Percentiles rank a stretch among this genome's conserved stretches.
These are phyloP conservation scores for Barbatosphaeria neglecta DNA, from an alignment of 495 filamentous ascomycete genomes.

Conservation along the genomic window DNA sequence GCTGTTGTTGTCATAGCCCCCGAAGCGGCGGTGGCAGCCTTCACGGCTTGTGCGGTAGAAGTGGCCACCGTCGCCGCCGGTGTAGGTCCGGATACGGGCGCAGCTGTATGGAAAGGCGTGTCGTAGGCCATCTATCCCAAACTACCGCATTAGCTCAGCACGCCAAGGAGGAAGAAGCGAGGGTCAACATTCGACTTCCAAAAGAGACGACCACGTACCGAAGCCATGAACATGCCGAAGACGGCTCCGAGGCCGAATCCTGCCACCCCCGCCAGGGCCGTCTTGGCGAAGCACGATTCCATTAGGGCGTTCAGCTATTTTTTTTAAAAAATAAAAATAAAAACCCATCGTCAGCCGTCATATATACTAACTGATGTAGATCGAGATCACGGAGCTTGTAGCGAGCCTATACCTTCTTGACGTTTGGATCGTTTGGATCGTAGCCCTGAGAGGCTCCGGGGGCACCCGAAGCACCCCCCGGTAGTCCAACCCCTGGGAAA, in stretches of 20 bases:
- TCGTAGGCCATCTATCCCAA: conserved; percentile 23
- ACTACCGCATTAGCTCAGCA: not conserved
- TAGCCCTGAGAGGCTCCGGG: conserved; percentile 6
- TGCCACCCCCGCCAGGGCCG: conserved; percentile 69
- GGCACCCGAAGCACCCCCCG: conserved; percentile 2
- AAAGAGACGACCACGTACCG: conserved; percentile 39
- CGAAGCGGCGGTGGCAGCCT: not conserved
- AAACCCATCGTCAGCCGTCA: no score
- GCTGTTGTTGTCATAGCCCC: not conserved
- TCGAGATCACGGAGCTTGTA: no score
- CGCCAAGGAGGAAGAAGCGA: not conserved
- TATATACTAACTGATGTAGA: no score
- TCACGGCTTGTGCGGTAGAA: not conserved
- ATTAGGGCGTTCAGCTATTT: conserved; percentile 73
- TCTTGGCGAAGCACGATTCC: conserved; percentile 83
- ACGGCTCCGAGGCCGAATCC: conserved; percentile 83
- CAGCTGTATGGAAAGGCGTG: conserved; percentile 16
- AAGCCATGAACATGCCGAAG: conserved; percentile 95
- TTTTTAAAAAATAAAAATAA: no score
- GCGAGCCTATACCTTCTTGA: conserved; percentile 27
- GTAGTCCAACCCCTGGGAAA: conserved; percentile 10
- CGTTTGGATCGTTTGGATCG: conserved; percentile 29
- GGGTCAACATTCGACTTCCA: not conserved
- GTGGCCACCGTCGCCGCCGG: not conserved
- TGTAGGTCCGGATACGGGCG: conserved; percentile 4